Conservation (phyloP, 2,329 filamentous ascomycete genomes). For the Rhexocercosporidium sp. region DNA sequence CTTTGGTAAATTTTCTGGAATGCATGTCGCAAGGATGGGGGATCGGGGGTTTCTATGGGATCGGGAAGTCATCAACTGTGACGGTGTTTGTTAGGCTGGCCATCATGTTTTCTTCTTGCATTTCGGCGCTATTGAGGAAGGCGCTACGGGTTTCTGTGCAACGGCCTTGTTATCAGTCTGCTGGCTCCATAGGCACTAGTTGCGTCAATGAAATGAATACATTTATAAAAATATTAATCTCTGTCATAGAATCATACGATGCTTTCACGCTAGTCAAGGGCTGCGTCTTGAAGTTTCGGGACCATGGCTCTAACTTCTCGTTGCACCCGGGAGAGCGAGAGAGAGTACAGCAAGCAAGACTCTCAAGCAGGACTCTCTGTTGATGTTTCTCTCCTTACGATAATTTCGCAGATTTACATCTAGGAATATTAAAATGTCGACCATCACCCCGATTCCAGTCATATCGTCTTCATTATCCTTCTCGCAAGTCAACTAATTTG, state of each 20-base stretch:
- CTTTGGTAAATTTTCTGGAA: constrained; percentile 3
- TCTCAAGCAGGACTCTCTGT: too few species aligned
- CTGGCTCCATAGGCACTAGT: constrained; percentile 25
- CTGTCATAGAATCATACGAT: constrained; percentile 15
- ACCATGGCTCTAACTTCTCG: background rate
- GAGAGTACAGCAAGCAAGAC: background rate
- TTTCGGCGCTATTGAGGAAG: constrained; percentile 31
- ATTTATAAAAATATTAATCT: constrained; percentile 15
- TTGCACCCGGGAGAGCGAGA: background rate
- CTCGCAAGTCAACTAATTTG: background rate
- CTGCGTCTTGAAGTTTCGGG: background rate
- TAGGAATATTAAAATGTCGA: background rate
- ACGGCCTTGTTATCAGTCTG: constrained; percentile 21
- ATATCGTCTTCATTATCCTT: too few species aligned
- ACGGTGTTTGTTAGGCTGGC: constrained; percentile 19
- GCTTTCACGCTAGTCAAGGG: background rate
- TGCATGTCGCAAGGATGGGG: constrained; percentile 13
- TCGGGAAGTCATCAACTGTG: constrained; percentile 6
- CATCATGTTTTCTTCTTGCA: constrained; percentile 28
- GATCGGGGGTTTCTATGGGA: constrained; percentile 24
- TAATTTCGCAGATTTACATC: background rate
- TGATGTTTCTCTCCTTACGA: background rate
- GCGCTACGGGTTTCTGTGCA: constrained; percentile 27
- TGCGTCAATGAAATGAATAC: constrained; percentile 24
- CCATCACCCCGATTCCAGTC: background rate